A percentile compares a stretch with the other conserved stretches of the same genome.
Conservation (phyloP, 169 alveolate species). For the Plasmodium coatneyi region DNA sequence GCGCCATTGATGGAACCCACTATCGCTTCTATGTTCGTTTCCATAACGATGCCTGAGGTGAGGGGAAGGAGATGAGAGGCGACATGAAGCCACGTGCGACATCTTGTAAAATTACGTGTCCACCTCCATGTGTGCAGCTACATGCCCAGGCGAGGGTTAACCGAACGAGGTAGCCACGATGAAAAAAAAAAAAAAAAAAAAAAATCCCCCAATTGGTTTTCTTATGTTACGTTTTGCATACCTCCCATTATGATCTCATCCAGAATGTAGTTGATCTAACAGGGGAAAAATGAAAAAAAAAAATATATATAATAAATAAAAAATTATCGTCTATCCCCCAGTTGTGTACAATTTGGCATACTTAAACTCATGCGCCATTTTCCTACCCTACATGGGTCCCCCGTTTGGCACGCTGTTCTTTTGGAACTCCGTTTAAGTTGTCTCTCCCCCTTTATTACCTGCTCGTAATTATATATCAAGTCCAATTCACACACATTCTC, state of each 20-base stretch:
- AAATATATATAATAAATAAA: neutral
- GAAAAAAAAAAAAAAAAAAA: neutral
- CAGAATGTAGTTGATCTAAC: constrained; percentile 88
- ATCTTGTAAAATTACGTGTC: neutral
- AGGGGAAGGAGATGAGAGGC: neutral
- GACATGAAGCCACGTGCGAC: neutral
- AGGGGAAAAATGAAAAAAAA: neutral
- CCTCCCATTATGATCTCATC: constrained; percentile 93
- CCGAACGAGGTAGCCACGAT: neutral
- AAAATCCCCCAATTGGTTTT: neutral
- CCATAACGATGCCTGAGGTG: constrained; percentile 38
- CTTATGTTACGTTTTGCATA: constrained; percentile 18
- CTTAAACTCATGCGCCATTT: neutral
- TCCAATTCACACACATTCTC: constrained; percentile 94
- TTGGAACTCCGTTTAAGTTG: neutral
- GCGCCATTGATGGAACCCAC: constrained; percentile 57
- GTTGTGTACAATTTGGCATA: neutral
- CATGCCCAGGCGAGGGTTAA: neutral
- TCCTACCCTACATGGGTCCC: neutral
- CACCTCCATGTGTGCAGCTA: neutral
- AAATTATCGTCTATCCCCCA: neutral
- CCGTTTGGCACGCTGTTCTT: neutral
- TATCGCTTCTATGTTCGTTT: constrained; percentile 73
- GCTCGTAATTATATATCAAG: constrained; percentile 91
- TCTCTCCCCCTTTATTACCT: constrained; percentile 72